Evolutionary conservation across 1,139 yeast genomes (phyloP), one percentile per base, ranked within the genome.

Genomic region (Candida frijolesensis): DNA sequence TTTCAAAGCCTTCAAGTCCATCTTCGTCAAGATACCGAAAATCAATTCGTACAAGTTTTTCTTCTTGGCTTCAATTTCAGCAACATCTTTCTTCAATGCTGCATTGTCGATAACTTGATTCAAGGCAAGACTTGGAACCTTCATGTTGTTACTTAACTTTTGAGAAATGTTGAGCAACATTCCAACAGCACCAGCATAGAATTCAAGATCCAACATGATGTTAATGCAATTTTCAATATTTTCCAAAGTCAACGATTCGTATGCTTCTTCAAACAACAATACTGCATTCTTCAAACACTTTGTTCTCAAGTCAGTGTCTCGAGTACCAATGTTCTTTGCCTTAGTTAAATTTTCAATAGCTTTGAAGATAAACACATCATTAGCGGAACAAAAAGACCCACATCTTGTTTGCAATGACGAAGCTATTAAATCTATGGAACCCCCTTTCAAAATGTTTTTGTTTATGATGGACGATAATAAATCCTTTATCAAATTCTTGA

Each of bases 361-460:
- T 68, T 94, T 89, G 74, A 92, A 95, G 22, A 95, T 89, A 53
- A 91, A 79, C 30, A 94, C 97, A 68, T 95, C 99, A 60, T 89
- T 90, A 10, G 96, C 84, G 0, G 97, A 90, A 63, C 98, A 95
- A 68, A 91, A 95, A 1, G 96, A 86, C 1, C 96, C 96, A 73
- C 99, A 95, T 57, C 96, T 85, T 49, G 89, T 95, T 67, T 94
- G 97, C 48, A 95, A 74, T 1, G 95, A 85, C 32, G 86, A 83
- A 1, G 98, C 96, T 51, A 94, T 90, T 48, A 87, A 78, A 63
- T 94, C 99, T 47, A 95, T 94, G 0, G 96, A 87, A 2, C 91
- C 95, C n/a, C 99, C 99, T 59, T 89, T 84, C 43, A 89, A 78
- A 54, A 95, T 91, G 57, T 87, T 89, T 63, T 89, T 86, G 67